phyloP scores from a whole-genome alignment of 2,329 filamentous ascomycete genomes.

The Mariannaea elegans region DNA sequence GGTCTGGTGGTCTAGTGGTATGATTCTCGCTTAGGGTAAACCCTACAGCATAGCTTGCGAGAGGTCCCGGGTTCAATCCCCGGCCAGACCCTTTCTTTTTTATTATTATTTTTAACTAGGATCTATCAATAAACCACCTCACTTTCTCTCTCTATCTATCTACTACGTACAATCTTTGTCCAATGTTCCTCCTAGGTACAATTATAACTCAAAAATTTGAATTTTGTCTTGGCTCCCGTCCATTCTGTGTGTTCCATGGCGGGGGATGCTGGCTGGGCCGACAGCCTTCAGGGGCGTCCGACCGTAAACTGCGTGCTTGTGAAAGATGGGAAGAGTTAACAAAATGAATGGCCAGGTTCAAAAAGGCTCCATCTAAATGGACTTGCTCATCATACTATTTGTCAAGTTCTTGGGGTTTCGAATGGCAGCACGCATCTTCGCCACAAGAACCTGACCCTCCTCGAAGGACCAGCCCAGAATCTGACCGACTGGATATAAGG shows the following conservation, averaged over 20 bases:
- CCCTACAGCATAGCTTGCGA: conserved; percentile 51
- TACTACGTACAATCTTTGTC: too few species aligned
- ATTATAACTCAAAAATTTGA: too few species aligned
- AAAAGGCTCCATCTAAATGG: too few species aligned
- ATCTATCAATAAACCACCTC: not conserved
- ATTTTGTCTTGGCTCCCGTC: too few species aligned
- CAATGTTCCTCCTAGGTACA: too few species aligned
- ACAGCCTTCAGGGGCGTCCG: not conserved
- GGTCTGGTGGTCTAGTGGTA: conserved; percentile 72
- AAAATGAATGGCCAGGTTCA: too few species aligned
- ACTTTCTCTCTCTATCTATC: too few species aligned
- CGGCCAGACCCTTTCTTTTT: conserved; percentile 51
- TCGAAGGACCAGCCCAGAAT: conserved; percentile 10
- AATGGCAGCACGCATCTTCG: conserved; percentile 8
- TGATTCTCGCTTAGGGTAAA: conserved; percentile 75
- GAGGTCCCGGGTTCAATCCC: conserved; percentile 58
- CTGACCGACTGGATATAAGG: conserved; percentile 14
- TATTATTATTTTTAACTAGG: too few species aligned
- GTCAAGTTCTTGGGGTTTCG: conserved; percentile 2
- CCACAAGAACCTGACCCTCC: conserved; percentile 5
- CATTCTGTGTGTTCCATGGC: too few species aligned
- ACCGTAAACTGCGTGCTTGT: not conserved
- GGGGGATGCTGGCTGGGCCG: not conserved
- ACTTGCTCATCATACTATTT: not conserved
- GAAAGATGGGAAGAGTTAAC: too few species aligned